Base-by-base conservation (phyloP, 176 grass and related monocot genomes). In the Lolium perenne region DNA sequence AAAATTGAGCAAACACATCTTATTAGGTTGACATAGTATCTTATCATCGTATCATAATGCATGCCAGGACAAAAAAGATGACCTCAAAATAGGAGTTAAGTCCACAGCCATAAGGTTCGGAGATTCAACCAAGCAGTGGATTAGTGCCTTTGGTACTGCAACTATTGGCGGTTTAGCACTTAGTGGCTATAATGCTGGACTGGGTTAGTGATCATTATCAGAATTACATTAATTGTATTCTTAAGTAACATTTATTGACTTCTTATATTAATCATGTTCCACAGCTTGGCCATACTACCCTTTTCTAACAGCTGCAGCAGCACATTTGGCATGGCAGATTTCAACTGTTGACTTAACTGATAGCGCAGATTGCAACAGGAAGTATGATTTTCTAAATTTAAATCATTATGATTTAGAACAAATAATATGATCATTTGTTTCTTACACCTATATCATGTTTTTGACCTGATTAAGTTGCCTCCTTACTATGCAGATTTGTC, bases 241-340 rank as follows among this genome's bases (percentile, higher is more conserved):
- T 40, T 16, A 14, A 50, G 56, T 17, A 35, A 38, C 73, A 70
- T 80, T 17, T 93, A 66, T 76, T 91, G 64, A 91, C 74, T 80
- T 6, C 10, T 20, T 18, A 83, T 20, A 50, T 79, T 1, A 38
- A 35, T 79, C 83, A 83, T 85, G n/a, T 91, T 86, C 16, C 49
- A 89, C 95, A 97, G 95, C 84, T 59, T 94, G 92, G 92, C 88
- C 86, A 58, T 97, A 88, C 58, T 97, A 94, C 88, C 81, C 89
- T 86, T 89, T 91, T 80, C 88, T 97, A 9, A 58, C 72, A 38
- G 89, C 79, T 67, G 92, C 88, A 10, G 80, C 78, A 58, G 90
- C 84, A 23, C 95, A 97, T 15, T 87, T 94, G 87, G 76, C 65
- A 55, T 97, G 95, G 92, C 95, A 97, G 74, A 87, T 97, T 71